Percentiles rank a stretch among this genome's conserved stretches.
Conservation (phyloP, 352 stramenopile species). For the Aphanomyces astaci region DNA sequence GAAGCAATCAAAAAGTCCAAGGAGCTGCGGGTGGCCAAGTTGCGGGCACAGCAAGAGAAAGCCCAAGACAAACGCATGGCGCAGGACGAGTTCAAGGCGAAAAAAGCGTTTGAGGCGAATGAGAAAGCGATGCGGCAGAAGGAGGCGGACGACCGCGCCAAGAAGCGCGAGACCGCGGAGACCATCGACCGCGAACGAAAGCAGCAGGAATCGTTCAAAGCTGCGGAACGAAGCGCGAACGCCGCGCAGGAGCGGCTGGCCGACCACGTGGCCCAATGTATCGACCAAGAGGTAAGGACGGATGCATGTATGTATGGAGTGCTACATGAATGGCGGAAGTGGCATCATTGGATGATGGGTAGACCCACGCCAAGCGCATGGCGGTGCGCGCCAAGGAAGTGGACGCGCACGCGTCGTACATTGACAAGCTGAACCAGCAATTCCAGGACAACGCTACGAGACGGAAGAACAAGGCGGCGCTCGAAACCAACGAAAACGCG, state of each 20-base stretch:
- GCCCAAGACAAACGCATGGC: constrained; percentile 63
- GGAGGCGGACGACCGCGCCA: constrained; percentile 42
- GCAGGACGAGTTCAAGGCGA: constrained; percentile 63
- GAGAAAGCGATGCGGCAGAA: constrained; percentile 50
- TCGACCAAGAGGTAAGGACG: not conserved
- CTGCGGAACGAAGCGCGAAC: not conserved
- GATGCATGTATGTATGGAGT: not conserved
- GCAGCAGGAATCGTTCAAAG: constrained; percentile 25
- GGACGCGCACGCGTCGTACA: constrained; percentile 14
- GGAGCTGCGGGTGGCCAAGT: constrained; percentile 59
- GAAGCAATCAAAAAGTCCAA: constrained; percentile 57
- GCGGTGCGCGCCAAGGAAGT: not conserved
- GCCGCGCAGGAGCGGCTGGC: not conserved
- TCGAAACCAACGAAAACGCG: constrained; percentile 61
- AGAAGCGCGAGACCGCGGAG: constrained; percentile 35
- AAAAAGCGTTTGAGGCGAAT: constrained; percentile 58
- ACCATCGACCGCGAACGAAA: constrained; percentile 45
- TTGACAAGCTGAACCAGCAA: constrained; percentile 31
- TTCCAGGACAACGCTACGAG: constrained; percentile 50
- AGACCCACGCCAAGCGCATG: constrained; percentile 4
- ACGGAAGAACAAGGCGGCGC: constrained; percentile 52
- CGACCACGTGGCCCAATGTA: not conserved
- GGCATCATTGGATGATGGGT: too few relatives aligned
- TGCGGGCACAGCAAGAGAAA: constrained; percentile 73
- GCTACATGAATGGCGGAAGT: too few relatives aligned